Conservation (phyloP, 2,329 filamentous ascomycete species). For the Lasiodiplodia gonubiensis region DNA sequence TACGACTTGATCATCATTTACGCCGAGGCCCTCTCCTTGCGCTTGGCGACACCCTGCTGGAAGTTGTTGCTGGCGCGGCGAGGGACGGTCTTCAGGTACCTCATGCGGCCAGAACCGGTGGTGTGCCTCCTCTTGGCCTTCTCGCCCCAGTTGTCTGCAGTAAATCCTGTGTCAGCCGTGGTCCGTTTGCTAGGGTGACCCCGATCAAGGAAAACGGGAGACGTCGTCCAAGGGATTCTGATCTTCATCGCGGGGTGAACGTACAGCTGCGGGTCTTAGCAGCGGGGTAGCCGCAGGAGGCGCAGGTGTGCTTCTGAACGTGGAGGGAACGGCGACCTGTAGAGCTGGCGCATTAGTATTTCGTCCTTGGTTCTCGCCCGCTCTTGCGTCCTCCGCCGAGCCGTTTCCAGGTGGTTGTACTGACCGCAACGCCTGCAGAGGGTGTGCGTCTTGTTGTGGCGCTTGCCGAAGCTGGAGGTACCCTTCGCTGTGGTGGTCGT, state of each 20-base stretch:
- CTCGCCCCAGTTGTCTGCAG: slow-evolving; percentile 97
- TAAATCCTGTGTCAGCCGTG: slow-evolving; percentile 37
- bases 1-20: slow-evolving; percentile 28
- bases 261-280: slow-evolving; percentile 99
- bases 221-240: slow-evolving; percentile 9
- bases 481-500: slow-evolving; percentile 67
- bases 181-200: background rate
- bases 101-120: slow-evolving; percentile 93
- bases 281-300: slow-evolving; percentile 93
- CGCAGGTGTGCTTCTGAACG: slow-evolving; percentile 99
- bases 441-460: slow-evolving; percentile 98
- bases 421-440: slow-evolving; percentile 98
- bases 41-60: slow-evolving; percentile 87
- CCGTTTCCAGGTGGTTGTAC: slow-evolving; percentile 51
- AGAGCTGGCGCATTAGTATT: slow-evolving; percentile 40
- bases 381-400: slow-evolving; percentile 18
- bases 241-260: slow-evolving; percentile 51
- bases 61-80: slow-evolving; percentile 98
- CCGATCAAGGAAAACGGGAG: slow-evolving; percentile 25
- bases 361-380: slow-evolving; percentile 33
- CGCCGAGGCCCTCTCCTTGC: slow-evolving; percentile 41
- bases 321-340: slow-evolving; percentile 94
- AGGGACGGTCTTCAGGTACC: slow-evolving; percentile 89
- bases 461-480: slow-evolving; percentile 75
- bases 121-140: slow-evolving; percentile 99